These are phyloP conservation scores for Echinosophora koreensis DNA, from an alignment of 306 rosid species.

Conservation along the genomic window DNA sequence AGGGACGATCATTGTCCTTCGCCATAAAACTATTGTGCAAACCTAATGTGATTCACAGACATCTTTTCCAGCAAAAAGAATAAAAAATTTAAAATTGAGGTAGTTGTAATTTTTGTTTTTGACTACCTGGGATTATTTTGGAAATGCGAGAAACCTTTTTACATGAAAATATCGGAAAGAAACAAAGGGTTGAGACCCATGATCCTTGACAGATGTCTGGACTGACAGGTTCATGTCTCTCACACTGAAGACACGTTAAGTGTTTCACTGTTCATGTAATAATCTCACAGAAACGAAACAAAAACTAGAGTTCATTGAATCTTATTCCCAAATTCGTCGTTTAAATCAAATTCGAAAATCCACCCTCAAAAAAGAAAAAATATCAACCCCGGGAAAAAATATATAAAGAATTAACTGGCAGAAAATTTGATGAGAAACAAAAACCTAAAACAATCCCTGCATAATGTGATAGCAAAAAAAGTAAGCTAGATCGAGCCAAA, in stretches of 20 bases:
- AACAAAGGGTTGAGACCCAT: slow-evolving; percentile 52
- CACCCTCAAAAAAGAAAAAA: not conserved
- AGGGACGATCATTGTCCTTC: slow-evolving; percentile 72
- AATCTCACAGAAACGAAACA: slow-evolving; percentile 46
- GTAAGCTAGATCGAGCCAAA: slow-evolving; percentile 32
- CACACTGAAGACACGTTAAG: slow-evolving; percentile 59
- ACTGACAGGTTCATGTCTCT: slow-evolving; percentile 61
- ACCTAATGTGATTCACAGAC: slow-evolving; percentile 49
- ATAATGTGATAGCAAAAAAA: slow-evolving; percentile 37
- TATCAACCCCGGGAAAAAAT: not conserved
- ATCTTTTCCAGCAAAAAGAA: slow-evolving; percentile 43
- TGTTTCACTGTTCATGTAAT: slow-evolving; percentile 52
- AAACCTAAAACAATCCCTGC: slow-evolving; percentile 23
- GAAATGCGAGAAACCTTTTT: slow-evolving; percentile 41
- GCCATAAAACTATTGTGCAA: slow-evolving; percentile 56
- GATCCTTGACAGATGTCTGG: slow-evolving; percentile 54
- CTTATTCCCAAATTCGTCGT: slow-evolving; percentile 24
- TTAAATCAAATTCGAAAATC: not conserved
- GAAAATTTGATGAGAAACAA: not conserved
- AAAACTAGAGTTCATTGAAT: slow-evolving; percentile 44
- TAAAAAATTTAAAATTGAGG: slow-evolving; percentile 10
- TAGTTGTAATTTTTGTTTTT: slow-evolving; percentile 51
- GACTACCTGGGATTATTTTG: slow-evolving; percentile 38
- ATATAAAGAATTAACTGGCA: too few species aligned
- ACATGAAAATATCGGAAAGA: slow-evolving; percentile 45